Conservation (phyloP, 768 basidiomycete species). For the Dictyophora rubrovolvata region DNA sequence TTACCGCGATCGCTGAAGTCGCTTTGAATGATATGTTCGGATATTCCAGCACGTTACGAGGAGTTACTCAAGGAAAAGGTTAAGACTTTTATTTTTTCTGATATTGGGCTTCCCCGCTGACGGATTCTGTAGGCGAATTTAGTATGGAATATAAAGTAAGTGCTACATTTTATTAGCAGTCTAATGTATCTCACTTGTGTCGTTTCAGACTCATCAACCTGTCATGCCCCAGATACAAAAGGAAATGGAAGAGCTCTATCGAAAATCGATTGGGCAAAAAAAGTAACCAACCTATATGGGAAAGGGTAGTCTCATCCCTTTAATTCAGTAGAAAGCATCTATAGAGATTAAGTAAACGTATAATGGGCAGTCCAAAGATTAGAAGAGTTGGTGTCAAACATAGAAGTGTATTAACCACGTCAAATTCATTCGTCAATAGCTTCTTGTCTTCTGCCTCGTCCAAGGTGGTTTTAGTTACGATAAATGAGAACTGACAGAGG, state of each 20-base stretch:
- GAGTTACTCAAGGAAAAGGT: constrained; percentile 94
- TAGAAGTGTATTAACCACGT: no score
- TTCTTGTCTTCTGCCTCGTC: no score
- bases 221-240: constrained; percentile 81
- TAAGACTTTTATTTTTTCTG: constrained; percentile 58
- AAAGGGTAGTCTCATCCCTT: background rate
- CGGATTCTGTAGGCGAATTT: constrained; percentile 27
- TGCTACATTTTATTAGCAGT: constrained; percentile 6
- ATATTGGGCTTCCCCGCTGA: background rate
- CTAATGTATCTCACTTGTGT: background rate
- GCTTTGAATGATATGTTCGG: constrained; percentile 98
- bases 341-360: background rate
- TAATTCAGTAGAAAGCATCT: background rate
- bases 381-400: no score
- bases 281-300: constrained; percentile 35
- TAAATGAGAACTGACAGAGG: no score
- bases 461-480: no score
- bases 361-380: no score
- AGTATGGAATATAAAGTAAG: constrained; percentile 51
- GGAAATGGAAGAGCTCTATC: constrained; percentile 80
- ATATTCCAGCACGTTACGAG: constrained; percentile 87
- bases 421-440: no score
- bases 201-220: constrained; percentile 59
- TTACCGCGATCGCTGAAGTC: constrained; percentile 84
- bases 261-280: constrained; percentile 66